Conservation (phyloP, 345 rosid species). For the Cardamine resedifolia region DNA sequence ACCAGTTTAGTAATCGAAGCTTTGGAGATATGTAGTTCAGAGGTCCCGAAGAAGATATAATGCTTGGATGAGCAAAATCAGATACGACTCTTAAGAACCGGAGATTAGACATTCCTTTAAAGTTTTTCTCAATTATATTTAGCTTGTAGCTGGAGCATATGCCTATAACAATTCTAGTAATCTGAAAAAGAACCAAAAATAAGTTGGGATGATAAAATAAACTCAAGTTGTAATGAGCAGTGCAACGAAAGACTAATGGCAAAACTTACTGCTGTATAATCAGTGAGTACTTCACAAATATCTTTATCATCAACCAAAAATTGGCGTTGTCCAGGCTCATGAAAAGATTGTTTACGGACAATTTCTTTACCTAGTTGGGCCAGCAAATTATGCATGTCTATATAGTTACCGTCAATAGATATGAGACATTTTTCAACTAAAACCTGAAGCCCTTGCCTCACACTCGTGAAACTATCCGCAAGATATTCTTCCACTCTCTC, state of each 20-base stretch:
- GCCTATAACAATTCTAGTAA: constrained; percentile 13
- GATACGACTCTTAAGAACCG: background rate
- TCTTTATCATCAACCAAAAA: constrained; percentile 26
- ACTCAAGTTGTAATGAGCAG: background rate
- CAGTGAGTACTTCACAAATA: constrained; percentile 4
- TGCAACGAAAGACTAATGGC: background rate
- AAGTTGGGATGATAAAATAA: background rate
- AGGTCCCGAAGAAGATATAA: background rate
- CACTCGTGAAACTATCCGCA: background rate
- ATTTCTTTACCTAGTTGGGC: constrained; percentile 30
- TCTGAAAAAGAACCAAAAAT: background rate
- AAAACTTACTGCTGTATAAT: constrained; percentile 12
- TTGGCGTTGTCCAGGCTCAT: constrained; percentile 8
- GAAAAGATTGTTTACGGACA: constrained; percentile 9
- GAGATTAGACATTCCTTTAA: constrained; percentile 24
- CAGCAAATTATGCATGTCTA: constrained; percentile 29
- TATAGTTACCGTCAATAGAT: background rate
- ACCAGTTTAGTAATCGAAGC: constrained; percentile 22
- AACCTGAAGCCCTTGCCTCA: background rate
- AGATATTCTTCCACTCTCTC: background rate
- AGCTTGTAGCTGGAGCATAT: background rate
- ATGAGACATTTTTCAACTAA: constrained; percentile 30
- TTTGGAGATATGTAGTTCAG: background rate
- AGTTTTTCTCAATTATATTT: background rate
- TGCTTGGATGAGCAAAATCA: background rate